Conservation (phyloP, 768 basidiomycete species). For the Leccinum variicolor region DNA sequence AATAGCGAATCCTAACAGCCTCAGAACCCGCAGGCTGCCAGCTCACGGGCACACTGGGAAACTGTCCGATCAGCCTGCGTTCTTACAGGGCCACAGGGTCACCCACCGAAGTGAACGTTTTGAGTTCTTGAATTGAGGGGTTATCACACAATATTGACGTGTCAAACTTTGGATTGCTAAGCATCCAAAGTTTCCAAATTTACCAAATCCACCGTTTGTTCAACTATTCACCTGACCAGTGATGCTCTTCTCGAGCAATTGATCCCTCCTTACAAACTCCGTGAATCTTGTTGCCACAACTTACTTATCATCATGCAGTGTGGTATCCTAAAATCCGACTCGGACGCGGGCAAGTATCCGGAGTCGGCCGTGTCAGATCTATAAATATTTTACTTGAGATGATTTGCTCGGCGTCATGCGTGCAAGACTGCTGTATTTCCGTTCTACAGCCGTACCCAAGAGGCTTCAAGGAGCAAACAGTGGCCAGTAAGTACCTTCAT, state of each 20-base stretch:
- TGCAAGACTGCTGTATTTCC: slow-evolving; percentile 13
- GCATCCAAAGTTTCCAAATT: neutral
- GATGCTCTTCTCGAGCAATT: neutral
- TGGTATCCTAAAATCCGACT: neutral
- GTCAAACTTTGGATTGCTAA: neutral
- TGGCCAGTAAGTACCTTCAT: neutral
- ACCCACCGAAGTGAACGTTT: neutral
- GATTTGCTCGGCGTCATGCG: neutral
- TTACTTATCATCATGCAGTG: neutral
- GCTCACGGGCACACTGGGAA: neutral
- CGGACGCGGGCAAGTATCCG: neutral
- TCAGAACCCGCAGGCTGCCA: neutral
- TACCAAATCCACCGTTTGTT: neutral
- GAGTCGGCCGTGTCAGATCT: neutral
- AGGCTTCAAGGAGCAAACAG: neutral
- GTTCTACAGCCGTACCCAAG: slow-evolving; percentile 21
- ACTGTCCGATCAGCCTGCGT: too few species aligned
- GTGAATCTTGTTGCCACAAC: slow-evolving; percentile 6
- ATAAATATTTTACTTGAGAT: neutral
- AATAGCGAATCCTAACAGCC: neutral
- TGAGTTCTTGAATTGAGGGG: neutral
- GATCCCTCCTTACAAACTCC: neutral
- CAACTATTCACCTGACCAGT: neutral
- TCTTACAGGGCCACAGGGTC: neutral
- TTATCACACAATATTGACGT: neutral